Evolutionary conservation across 148 eudicot genomes (phyloP).

Genomic region (Camellia sinensis): DNA sequence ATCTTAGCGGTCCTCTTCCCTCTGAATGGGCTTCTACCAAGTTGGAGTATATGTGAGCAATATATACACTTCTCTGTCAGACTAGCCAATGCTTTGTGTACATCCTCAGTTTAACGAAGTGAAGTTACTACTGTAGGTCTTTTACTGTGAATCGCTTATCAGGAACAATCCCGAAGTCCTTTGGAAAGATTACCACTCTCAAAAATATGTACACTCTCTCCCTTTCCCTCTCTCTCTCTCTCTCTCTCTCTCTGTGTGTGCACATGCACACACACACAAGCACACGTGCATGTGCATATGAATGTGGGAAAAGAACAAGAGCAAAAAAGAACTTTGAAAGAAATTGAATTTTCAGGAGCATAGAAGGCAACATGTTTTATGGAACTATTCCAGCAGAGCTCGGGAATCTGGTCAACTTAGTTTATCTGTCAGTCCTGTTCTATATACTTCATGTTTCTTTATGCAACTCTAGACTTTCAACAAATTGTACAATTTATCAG

Average conservation of each 20-base stretch:
- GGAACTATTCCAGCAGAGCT: slow-evolving; percentile 53
- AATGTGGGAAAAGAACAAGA: too few relatives aligned
- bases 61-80: not conserved
- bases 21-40: slow-evolving; percentile 42
- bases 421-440: slow-evolving; percentile 14
- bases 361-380: slow-evolving; percentile 40
- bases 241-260: not conserved
- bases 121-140: slow-evolving; percentile 27
- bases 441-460: too few relatives aligned
- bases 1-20: slow-evolving; percentile 51
- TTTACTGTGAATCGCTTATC: slow-evolving; percentile 44
- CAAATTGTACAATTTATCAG: too few relatives aligned
- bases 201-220: slow-evolving; percentile 31
- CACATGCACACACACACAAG: not conserved
- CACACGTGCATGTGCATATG: not conserved
- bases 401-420: slow-evolving; percentile 41
- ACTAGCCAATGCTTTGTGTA: not conserved
- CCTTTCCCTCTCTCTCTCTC: not conserved
- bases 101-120: not conserved
- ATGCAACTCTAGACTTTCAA: not conserved
- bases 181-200: slow-evolving; percentile 46
- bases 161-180: slow-evolving; percentile 45
- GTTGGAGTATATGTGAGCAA: slow-evolving; percentile 29
- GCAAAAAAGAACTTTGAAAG: not conserved
- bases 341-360: slow-evolving; percentile 32